A percentile compares a stretch with the other conserved stretches of the same genome.
phyloP scores from a whole-genome alignment of 768 basidiomycete species.

The Hemileccinum rubropunctum region DNA sequence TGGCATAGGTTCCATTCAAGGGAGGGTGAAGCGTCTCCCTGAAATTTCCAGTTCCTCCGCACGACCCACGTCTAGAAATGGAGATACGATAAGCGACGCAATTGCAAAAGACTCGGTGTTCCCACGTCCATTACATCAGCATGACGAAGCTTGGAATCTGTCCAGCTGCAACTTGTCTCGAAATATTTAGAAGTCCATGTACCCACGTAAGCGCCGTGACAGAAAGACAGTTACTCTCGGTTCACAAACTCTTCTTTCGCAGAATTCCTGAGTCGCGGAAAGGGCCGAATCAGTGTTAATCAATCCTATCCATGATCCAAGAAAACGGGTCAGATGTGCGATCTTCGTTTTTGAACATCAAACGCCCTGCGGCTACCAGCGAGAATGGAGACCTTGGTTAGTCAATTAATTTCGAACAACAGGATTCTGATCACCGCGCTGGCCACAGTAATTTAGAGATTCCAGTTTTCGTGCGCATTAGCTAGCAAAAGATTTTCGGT shows the following conservation, averaged over 20 bases:
- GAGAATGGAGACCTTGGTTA: constrained; percentile 4
- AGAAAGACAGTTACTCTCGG: background rate
- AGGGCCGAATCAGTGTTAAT: too few relatives aligned
- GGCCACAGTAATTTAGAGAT: background rate
- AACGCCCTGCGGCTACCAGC: background rate
- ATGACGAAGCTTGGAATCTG: too few relatives aligned
- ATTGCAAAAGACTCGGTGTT: background rate
- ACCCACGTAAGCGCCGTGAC: constrained; percentile 10
- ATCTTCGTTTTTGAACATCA: background rate
- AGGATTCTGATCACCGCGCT: background rate
- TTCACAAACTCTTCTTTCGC: constrained; percentile 2
- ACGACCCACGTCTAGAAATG: constrained; percentile 48
- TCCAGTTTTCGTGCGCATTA: background rate
- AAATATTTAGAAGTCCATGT: background rate
- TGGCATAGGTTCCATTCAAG: constrained; percentile 56
- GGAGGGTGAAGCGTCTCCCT: constrained; percentile 62
- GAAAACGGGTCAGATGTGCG: too few relatives aligned
- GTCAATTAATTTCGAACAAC: constrained; percentile 8
- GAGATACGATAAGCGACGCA: background rate
- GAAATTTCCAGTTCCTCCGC: constrained; percentile 49
- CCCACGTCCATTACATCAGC: constrained; percentile 23
- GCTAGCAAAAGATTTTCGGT: constrained; percentile 3
- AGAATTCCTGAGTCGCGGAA: background rate
- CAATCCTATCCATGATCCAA: too few relatives aligned
- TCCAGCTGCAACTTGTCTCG: background rate